Percentiles rank a stretch among this genome's conserved stretches.
phyloP scores from a whole-genome alignment of 108 stramenopile species.

The Nannochloropsis granulata region DNA sequence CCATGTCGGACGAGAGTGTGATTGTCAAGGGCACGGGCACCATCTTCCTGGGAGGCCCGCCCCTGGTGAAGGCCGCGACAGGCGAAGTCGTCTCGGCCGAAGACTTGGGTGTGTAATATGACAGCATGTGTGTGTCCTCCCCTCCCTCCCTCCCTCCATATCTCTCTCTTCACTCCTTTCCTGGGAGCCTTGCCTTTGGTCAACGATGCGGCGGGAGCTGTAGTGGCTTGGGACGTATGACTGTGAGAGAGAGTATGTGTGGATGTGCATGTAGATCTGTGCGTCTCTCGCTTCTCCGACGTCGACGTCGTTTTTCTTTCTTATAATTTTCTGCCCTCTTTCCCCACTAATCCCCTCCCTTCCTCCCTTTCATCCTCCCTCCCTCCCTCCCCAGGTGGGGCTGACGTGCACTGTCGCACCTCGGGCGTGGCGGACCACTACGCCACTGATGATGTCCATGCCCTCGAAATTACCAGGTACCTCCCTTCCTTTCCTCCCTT shows the following conservation, averaged over 20 bases:
- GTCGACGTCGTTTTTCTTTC: neutral
- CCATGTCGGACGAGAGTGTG: constrained; percentile 89
- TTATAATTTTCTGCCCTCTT: neutral
- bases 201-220: no score
- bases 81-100: constrained; percentile 90
- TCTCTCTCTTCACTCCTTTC: neutral
- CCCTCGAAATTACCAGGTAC: constrained; percentile 57
- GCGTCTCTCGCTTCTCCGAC: neutral
- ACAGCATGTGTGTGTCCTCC: neutral
- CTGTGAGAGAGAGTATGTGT: no score
- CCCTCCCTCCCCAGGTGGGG: constrained; percentile 42
- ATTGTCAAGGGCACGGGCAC: constrained; percentile 93
- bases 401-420: constrained; percentile 66
- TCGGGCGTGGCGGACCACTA: constrained; percentile 84
- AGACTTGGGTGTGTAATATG: constrained; percentile 51
- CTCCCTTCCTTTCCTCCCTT: neutral
- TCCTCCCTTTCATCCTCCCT: neutral
- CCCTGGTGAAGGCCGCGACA: constrained; percentile 93
- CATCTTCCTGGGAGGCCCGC: constrained; percentile 96
- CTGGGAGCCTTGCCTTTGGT: no score
- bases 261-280: no score
- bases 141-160: neutral
- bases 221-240: no score
- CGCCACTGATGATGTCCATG: constrained; percentile 75
- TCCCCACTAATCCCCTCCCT: neutral